A percentile compares a stretch with the other conserved stretches of the same genome.
Conservation (phyloP, 306 rosid species). For the Quercus cerris region DNA sequence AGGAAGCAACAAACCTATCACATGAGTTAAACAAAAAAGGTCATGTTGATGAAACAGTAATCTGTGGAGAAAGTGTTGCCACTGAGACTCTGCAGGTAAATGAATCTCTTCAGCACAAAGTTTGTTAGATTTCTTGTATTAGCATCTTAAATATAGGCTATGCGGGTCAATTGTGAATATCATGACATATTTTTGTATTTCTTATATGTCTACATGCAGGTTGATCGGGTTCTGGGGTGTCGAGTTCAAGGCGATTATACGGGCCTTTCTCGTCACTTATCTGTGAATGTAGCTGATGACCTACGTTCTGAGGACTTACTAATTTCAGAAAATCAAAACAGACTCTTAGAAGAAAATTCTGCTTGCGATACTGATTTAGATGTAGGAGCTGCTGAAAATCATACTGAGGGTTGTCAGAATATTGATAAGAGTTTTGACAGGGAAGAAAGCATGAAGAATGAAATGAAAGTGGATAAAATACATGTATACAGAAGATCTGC, state of each 20-base stretch:
- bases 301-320: conserved; percentile 45
- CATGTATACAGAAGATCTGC: conserved; percentile 72
- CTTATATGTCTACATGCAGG: conserved; percentile 49
- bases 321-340: conserved; percentile 48
- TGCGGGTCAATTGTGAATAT: conserved; percentile 20
- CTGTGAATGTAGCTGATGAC: conserved; percentile 46
- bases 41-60: conserved; percentile 32
- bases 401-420: conserved; percentile 43
- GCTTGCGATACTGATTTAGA: conserved; percentile 57
- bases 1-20: conserved; percentile 38
- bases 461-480: conserved; percentile 48
- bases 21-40: conserved; percentile 42
- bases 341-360: conserved; percentile 46
- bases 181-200: conserved; percentile 20
- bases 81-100: conserved; percentile 75
- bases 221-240: conserved; percentile 94
- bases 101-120: conserved; percentile 18
- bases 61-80: conserved; percentile 34
- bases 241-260: conserved; percentile 56
- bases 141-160: conserved; percentile 13
- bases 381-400: conserved; percentile 42
- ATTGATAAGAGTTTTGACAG: conserved; percentile 39
- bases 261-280: conserved; percentile 37
- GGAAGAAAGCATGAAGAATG: conserved; percentile 48
- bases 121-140: conserved; percentile 21